Evolutionary conservation across 192 early-diverging fungal genomes (phyloP).

Genomic region (Coemansia sp.): DNA sequence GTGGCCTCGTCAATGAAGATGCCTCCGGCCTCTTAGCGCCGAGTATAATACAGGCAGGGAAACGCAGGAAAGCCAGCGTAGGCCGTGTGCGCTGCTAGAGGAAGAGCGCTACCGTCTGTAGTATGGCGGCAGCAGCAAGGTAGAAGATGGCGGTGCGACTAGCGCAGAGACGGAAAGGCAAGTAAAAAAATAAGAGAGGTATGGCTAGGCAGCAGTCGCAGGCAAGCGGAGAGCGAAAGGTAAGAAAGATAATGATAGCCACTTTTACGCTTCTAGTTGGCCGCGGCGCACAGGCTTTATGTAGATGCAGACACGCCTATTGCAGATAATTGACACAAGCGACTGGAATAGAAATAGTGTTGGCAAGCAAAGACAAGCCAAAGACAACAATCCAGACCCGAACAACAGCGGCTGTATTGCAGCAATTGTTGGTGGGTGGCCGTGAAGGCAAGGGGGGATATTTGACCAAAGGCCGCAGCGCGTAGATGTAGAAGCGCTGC

Average conservation of each 20-base stretch:
- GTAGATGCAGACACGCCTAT: constrained; percentile 7
- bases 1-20: too few species aligned
- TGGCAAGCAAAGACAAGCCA: background rate
- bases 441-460: background rate
- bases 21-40: too few species aligned
- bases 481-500: background rate
- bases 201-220: background rate
- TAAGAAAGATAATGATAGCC: background rate
- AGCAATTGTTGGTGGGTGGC: background rate
- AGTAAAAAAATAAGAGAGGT: too few species aligned
- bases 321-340: constrained; percentile 13
- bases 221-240: background rate
- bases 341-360: constrained; percentile 5
- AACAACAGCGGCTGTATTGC: constrained; percentile 11
- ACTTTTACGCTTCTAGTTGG: background rate
- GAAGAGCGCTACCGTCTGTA: too few species aligned
- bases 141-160: background rate
- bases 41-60: too few species aligned
- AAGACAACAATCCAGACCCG: constrained; percentile 8
- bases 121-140: background rate
- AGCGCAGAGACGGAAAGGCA: background rate
- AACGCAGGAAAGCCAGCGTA: too few species aligned
- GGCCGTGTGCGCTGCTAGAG: too few species aligned
- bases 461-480: background rate
- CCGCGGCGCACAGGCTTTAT: constrained; percentile 8